Conservation (phyloP, 257 asterid genomes). For the Ligustrum vulgare region DNA sequence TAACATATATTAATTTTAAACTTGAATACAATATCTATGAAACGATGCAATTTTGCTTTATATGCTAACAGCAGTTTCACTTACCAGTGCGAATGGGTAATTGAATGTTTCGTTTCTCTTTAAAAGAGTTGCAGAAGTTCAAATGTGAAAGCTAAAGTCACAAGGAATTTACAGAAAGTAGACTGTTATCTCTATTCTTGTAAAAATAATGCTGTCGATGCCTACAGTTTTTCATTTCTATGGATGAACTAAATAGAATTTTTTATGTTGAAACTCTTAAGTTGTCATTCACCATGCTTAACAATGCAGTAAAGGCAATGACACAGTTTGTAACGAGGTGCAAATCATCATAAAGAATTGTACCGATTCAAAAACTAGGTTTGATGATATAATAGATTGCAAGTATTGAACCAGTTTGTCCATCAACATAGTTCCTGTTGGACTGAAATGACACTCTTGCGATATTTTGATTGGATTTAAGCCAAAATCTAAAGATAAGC, state of each 20-base stretch:
- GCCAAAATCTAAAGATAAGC: not conserved
- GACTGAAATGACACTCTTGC: not conserved
- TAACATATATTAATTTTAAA: not conserved
- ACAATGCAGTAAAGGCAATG: not conserved
- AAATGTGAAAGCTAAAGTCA: not conserved
- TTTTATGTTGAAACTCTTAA: not conserved
- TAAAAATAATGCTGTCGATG: not conserved
- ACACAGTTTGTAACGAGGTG: not conserved
- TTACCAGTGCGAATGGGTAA: not conserved
- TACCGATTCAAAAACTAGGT: not conserved
- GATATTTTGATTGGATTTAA: not conserved
- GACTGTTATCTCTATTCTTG: not conserved
- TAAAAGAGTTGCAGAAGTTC: conserved; percentile 1
- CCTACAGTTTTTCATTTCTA: not conserved
- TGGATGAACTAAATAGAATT: not conserved
- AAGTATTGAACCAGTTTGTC: not conserved
- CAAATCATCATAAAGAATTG: not conserved
- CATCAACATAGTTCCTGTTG: not conserved
- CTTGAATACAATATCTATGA: not conserved
- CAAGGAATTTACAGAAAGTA: conserved; percentile 9
- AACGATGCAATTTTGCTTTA: not conserved
- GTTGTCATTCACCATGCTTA: not conserved
- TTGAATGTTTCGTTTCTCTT: not conserved
- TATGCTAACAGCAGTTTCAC: not conserved
- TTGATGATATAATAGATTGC: not conserved